phyloP scores from a whole-genome alignment of 2,329 filamentous ascomycete species.

The Sporothrix euskadiensis region DNA sequence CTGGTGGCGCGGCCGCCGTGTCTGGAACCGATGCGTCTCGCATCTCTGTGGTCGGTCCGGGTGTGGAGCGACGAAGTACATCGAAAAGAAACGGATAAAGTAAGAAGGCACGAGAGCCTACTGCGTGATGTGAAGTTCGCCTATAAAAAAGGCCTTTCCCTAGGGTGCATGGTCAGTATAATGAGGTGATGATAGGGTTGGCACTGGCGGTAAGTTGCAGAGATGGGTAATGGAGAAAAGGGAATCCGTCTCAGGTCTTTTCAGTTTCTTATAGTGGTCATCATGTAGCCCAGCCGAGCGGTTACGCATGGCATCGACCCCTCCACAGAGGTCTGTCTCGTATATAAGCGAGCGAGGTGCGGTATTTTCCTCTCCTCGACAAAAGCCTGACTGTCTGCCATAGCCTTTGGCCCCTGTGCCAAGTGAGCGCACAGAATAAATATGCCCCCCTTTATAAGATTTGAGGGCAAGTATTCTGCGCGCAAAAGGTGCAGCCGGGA shows the following conservation, averaged over 20 bases:
- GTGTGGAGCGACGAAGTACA: conserved; percentile 19
- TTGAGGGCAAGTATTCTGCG: conserved; percentile 20
- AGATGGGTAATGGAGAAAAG: conserved; percentile 20
- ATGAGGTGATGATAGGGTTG: background rate
- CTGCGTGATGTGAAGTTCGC: background rate
- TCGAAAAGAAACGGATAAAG: background rate
- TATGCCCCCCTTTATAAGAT: conserved; percentile 26
- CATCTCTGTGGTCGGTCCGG: conserved; percentile 10
- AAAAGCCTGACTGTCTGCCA: conserved; percentile 48
- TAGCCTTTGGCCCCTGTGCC: conserved; percentile 65
- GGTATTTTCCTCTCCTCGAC: background rate
- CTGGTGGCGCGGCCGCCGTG: background rate
- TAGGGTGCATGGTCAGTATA: background rate
- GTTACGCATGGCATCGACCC: conserved; percentile 44
- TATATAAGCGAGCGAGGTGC: background rate
- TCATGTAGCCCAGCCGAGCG: conserved; percentile 54
- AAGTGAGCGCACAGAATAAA: conserved; percentile 46
- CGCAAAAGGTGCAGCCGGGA: background rate
- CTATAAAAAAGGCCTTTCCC: background rate
- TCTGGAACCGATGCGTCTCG: conserved; percentile 7
- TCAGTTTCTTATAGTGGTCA: conserved; percentile 60
- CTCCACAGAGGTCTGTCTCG: conserved; percentile 26
- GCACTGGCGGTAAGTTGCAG: background rate
- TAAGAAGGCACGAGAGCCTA: background rate
- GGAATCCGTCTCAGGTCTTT: conserved; percentile 68